Percentiles rank a stretch among this genome's conserved stretches.
Conservation (phyloP, 2,329 filamentous ascomycete genomes). For the Knufia petricola region DNA sequence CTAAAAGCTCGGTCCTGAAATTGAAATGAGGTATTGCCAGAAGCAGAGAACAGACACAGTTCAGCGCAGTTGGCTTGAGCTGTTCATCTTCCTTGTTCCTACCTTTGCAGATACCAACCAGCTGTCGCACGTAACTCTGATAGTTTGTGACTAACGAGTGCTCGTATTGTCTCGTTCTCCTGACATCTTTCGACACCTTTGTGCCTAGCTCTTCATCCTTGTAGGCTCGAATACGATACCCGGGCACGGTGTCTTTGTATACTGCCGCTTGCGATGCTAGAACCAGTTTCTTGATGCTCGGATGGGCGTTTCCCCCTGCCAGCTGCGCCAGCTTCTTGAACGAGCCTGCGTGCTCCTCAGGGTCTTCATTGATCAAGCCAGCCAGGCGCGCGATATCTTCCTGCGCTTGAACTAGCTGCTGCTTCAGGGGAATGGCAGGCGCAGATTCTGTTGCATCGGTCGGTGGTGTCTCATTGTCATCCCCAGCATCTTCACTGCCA, state of each 20-base stretch:
- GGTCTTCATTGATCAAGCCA: slow-evolving; percentile 73
- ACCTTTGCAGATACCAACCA: slow-evolving; percentile 58
- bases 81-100: slow-evolving; percentile 31
- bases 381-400: slow-evolving; percentile 85
- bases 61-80: slow-evolving; percentile 66
- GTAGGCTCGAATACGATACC: slow-evolving; percentile 82
- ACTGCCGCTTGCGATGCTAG: slow-evolving; percentile 79
- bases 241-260: slow-evolving; percentile 93
- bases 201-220: slow-evolving; percentile 63
- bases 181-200: slow-evolving; percentile 87
- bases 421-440: slow-evolving; percentile 59
- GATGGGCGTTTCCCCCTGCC: slow-evolving; percentile 50
- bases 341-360: slow-evolving; percentile 74
- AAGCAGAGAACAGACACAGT: slow-evolving; percentile 73
- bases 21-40: slow-evolving; percentile 91
- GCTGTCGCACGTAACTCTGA: slow-evolving; percentile 68
- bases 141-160: slow-evolving; percentile 79
- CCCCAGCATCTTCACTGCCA: slow-evolving; percentile 46
- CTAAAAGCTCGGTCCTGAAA: slow-evolving; percentile 77
- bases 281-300: slow-evolving; percentile 73
- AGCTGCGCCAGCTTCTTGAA: slow-evolving; percentile 70
- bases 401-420: slow-evolving; percentile 79
- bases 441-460: slow-evolving; percentile 40
- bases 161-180: slow-evolving; percentile 72
- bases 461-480: slow-evolving; percentile 25